These are phyloP conservation scores for Diutina scorzettiae DNA, from an alignment of 1,139 yeast species.

Conservation along the genomic window DNA sequence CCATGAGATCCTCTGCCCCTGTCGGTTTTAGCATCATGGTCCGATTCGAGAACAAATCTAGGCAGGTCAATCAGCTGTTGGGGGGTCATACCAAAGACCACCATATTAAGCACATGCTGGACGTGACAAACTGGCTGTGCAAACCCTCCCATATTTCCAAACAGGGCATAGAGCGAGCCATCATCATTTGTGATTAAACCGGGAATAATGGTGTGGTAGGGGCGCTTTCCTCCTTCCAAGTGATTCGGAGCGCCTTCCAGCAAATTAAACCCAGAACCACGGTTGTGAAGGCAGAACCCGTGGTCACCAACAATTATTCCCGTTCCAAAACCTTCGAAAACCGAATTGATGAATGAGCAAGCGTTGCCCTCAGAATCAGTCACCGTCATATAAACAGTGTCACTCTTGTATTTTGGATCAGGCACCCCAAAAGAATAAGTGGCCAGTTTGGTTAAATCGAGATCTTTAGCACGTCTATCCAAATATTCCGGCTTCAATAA, in stretches of 20 bases:
- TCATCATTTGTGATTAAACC: conserved; percentile 48
- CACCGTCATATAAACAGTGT: conserved; percentile 66
- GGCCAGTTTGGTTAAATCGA: conserved; percentile 26
- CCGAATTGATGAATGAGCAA: conserved; percentile 71
- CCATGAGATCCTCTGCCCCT: conserved; percentile 54
- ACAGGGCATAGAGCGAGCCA: conserved; percentile 47
- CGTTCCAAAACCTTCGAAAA: conserved; percentile 61
- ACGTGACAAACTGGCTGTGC: conserved; percentile 84
- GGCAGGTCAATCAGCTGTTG: conserved; percentile 74
- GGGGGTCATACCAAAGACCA: conserved; percentile 52
- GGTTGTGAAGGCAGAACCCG: conserved; percentile 65
- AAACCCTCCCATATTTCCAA: conserved; percentile 84
- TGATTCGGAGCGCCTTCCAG: conserved; percentile 46
- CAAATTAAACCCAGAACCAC: conserved; percentile 68
- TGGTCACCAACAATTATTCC: conserved; percentile 55
- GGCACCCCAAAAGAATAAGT: conserved; percentile 28
- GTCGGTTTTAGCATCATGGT: conserved; percentile 23
- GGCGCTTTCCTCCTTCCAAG: conserved; percentile 59
- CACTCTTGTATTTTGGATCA: conserved; percentile 52
- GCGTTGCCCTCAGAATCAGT: conserved; percentile 69
- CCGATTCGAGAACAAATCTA: conserved; percentile 42
- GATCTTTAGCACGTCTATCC: conserved; percentile 34
- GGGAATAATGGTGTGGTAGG: conserved; percentile 80
- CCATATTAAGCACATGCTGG: conserved; percentile 59
- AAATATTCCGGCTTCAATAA: conserved; percentile 35